A percentile compares a stretch with the other conserved stretches of the same genome.
Conservation (phyloP, 192 early-diverging fungal genomes). For the Backusella psychrophila region DNA sequence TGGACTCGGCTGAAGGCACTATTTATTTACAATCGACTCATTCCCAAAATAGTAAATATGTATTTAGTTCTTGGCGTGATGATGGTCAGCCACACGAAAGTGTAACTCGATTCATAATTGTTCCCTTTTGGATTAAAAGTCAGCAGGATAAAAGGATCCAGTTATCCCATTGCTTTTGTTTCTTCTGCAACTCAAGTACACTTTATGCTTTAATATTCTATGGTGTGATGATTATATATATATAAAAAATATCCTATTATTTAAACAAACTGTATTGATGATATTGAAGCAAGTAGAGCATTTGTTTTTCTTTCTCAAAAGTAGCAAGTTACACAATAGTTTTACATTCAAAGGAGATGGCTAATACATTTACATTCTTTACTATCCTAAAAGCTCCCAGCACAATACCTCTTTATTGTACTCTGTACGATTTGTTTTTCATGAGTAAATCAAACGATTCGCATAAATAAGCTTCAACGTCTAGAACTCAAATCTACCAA, state of each 20-base stretch:
- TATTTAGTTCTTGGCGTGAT: background rate
- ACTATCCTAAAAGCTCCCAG: background rate
- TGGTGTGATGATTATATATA: background rate
- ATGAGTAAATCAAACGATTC: background rate
- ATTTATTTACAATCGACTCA: background rate
- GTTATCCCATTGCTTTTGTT: background rate
- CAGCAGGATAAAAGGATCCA: conserved; percentile 3
- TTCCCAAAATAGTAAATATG: background rate
- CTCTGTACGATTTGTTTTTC: background rate
- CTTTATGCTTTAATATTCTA: background rate
- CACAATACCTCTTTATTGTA: background rate
- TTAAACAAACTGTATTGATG: background rate
- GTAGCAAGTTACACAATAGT: background rate
- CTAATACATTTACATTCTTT: background rate
- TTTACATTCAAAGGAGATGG: background rate
- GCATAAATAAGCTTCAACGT: background rate
- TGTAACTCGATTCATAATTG: background rate
- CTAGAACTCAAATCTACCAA: background rate
- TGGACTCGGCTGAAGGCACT: background rate
- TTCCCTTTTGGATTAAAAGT: background rate
- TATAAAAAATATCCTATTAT: background rate
- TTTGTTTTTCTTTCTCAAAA: background rate
- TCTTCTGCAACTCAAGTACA: background rate
- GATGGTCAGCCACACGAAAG: background rate
- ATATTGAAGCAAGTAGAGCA: background rate